Base-by-base conservation (phyloP, 306 rosid genomes). In the Rubus parviflorus region DNA sequence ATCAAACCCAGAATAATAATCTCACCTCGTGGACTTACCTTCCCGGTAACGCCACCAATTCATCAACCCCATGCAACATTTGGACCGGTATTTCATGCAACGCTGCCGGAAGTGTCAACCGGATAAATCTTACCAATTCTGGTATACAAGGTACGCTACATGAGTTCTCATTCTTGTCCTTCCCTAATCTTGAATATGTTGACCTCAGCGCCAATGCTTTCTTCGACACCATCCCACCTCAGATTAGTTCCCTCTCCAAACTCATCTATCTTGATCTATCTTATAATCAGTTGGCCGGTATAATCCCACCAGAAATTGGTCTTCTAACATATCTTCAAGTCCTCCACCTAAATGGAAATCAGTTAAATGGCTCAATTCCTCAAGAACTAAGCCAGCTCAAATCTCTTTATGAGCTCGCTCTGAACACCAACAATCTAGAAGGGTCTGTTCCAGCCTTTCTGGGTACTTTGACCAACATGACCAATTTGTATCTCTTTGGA, bases 31-130 rank as follows among this genome's bases (percentile, higher is more conserved):
- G 87, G 84, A 60, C 30, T 25, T 10, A 40, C 37, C 20, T 56
- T 0, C 51, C 79, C 37, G 2, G 4, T 0, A 80, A 51, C 43
- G 8, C 30, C 3, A 78, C 63, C 49, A 68, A 74, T 53, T 6
- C 14, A 42, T 12, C 13, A 61, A 43, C 11, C 38, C 72, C 70
- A 40, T 79, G 79, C 72, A 8, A 37, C 15, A 66, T 25, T 65
- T 80, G 79, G 87, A 47, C 35, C 72, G 81, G 87, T 70, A 47
- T 83, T 64, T 71, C 66, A 8, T 83, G 76, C 38, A 76, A 80
- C 19, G 20, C 61, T 6, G 67, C 54, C 1, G 70, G 68, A 65
- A 75, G 76, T 25, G 80, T 83, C 63, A 20, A n/a, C 19, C 19
- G 65, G 13, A 71, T 72, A 42, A 72, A 80, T 68, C 82, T 83